These are phyloP conservation scores for Dactylellina haptotyla DNA, from an alignment of 2,329 filamentous ascomycete species.

Conservation along the genomic window DNA sequence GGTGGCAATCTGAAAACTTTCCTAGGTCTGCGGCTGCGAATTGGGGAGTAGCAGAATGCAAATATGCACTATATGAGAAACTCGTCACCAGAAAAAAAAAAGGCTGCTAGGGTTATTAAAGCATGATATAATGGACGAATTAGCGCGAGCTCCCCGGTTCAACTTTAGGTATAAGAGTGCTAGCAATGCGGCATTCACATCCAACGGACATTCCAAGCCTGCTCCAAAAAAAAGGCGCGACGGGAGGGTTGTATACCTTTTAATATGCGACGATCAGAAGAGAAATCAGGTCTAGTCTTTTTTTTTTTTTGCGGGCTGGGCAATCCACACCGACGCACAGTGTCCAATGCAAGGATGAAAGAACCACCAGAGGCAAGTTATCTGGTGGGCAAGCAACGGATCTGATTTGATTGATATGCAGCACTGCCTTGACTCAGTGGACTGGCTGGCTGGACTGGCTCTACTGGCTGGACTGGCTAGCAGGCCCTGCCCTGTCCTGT, in stretches of 20 bases:
- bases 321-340: constrained; percentile 18
- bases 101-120: constrained; percentile 28
- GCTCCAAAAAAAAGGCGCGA: constrained; percentile 31
- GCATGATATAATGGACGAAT: constrained; percentile 41
- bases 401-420: constrained; percentile 50
- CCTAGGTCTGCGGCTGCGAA: constrained; percentile 33
- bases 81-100: constrained; percentile 27
- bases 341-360: constrained; percentile 27
- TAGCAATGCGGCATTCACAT: constrained; percentile 44
- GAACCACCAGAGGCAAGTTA: constrained; percentile 27
- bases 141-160: constrained; percentile 47
- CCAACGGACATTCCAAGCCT: constrained; percentile 37
- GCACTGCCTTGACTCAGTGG: constrained; percentile 40
- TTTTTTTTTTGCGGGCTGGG: constrained; percentile 21
- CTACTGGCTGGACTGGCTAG: constrained; percentile 35
- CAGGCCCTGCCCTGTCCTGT: constrained; percentile 28
- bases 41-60: neutral
- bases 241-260: constrained; percentile 51
- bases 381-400: constrained; percentile 31
- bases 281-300: constrained; percentile 37
- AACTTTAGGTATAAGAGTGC: constrained; percentile 45
- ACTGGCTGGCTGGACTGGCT: too few species aligned
- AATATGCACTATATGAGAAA: constrained; percentile 21
- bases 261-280: constrained; percentile 48
- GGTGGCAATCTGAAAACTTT: constrained; percentile 31